Evolutionary conservation across 345 rosid species (phyloP).

Genomic region (Barbarea vulgaris): DNA sequence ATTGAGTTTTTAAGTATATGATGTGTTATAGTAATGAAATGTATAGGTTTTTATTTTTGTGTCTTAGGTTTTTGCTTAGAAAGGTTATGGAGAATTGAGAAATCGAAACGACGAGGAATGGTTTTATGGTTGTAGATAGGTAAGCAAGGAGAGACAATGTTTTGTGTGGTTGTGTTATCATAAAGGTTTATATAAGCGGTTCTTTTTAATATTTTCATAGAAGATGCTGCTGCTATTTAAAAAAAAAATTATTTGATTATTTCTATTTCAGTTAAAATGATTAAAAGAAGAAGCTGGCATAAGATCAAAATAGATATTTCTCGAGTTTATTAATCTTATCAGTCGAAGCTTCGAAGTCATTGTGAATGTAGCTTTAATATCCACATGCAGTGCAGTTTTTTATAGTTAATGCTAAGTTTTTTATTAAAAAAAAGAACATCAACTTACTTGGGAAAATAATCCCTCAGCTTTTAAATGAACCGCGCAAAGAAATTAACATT

Average conservation of each 20-base stretch:
- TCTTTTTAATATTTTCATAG: background rate
- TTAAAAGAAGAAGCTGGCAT: conserved; percentile 27
- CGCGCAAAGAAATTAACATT: background rate
- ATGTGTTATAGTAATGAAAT: background rate
- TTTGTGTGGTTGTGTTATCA: conserved; percentile 20
- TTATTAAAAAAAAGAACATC: background rate
- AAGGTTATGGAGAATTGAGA: background rate
- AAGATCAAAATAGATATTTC: conserved; percentile 12
- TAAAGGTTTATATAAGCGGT: conserved; percentile 36
- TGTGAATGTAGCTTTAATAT: background rate
- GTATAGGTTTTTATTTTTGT: background rate
- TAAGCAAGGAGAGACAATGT: conserved; percentile 23
- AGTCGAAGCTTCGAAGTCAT: conserved; percentile 25
- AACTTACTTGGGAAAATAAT: background rate
- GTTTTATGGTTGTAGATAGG: conserved; percentile 4
- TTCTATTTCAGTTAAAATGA: background rate
- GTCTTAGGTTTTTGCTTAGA: background rate
- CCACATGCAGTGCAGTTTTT: background rate
- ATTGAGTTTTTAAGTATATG: conserved; percentile 9
- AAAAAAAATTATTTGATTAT: background rate
- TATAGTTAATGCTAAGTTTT: background rate
- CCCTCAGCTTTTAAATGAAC: background rate
- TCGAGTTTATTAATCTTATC: conserved; percentile 18
- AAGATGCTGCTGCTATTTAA: background rate
- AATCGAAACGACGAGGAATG: background rate